Evolutionary conservation across 2,329 filamentous ascomycete species (phyloP).

Genomic region (Botrytis porri): DNA sequence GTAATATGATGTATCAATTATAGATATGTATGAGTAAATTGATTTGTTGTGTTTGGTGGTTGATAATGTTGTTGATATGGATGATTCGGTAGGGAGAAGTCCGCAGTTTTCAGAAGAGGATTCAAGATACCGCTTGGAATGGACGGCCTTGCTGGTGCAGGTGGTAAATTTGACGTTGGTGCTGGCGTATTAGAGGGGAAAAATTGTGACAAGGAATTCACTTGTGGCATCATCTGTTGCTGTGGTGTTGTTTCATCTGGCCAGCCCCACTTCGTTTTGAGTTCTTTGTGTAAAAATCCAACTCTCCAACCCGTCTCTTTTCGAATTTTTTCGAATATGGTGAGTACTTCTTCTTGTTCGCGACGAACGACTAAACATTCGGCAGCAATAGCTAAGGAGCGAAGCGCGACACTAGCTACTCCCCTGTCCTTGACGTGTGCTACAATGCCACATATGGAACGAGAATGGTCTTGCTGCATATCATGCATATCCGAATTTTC

Average conservation of each 20-base stretch:
- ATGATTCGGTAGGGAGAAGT: conserved; percentile 75
- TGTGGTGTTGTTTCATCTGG: conserved; percentile 38
- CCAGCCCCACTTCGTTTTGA: conserved; percentile 79
- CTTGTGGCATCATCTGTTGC: conserved; percentile 28
- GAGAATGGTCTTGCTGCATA: conserved; percentile 70
- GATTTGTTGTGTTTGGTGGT: conserved; percentile 55
- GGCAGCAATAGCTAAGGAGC: conserved; percentile 74
- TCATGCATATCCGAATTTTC: conserved; percentile 62
- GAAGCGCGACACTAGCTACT: conserved; percentile 74
- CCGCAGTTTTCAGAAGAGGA: conserved; percentile 66
- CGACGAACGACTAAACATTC: conserved; percentile 64
- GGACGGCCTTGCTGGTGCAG: conserved; percentile 27
- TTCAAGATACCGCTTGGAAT: conserved; percentile 56
- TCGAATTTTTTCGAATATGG: conserved; percentile 72
- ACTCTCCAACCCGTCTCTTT: conserved; percentile 77
- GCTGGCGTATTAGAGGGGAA: conserved; percentile 29
- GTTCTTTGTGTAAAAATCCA: conserved; percentile 65
- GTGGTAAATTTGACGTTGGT: conserved; percentile 27
- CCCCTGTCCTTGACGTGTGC: conserved; percentile 80
- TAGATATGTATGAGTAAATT: conserved; percentile 32
- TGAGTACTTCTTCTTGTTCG: conserved; percentile 78
- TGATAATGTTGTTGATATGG: conserved; percentile 81
- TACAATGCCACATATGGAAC: conserved; percentile 84
- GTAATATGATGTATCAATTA: conserved; percentile 17
- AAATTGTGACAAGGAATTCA: conserved; percentile 33